These are phyloP conservation scores for Fusarium compactum DNA, from an alignment of 2,329 filamentous ascomycete species.

Conservation along the genomic window DNA sequence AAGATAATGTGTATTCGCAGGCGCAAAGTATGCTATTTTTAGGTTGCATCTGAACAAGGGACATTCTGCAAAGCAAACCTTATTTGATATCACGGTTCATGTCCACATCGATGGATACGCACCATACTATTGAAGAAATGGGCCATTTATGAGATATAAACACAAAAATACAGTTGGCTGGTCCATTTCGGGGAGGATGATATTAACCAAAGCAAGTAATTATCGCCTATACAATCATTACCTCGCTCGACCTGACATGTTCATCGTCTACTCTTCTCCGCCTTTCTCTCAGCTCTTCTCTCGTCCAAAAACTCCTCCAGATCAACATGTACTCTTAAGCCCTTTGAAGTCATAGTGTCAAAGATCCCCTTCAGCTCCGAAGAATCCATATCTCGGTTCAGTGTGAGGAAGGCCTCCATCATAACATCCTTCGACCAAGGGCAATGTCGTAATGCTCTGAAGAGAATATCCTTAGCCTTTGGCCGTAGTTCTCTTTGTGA, in stretches of 20 bases:
- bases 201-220: neutral
- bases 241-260: neutral
- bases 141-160: neutral
- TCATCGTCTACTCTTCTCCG: slow-evolving; percentile 17
- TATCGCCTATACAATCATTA: neutral
- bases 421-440: slow-evolving; percentile 63
- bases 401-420: slow-evolving; percentile 64
- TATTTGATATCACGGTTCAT: neutral
- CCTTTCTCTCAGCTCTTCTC: slow-evolving; percentile 46
- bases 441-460: slow-evolving; percentile 60
- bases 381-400: slow-evolving; percentile 59
- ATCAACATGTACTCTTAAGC: slow-evolving; percentile 64
- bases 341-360: slow-evolving; percentile 61
- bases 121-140: no score
- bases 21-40: slow-evolving; percentile 2
- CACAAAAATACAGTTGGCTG: neutral
- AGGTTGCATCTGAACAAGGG: neutral
- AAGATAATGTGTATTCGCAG: neutral
- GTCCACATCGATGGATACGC: neutral
- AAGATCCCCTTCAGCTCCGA: slow-evolving; percentile 63
- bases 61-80: neutral
- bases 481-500: slow-evolving; percentile 53
- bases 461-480: slow-evolving; percentile 62
- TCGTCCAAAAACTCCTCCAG: slow-evolving; percentile 61
- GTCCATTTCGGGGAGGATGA: neutral